Evolutionary conservation across 768 basidiomycete species (phyloP), one percentile per base, ranked within the genome.

Genomic region (Russula sp.): DNA sequence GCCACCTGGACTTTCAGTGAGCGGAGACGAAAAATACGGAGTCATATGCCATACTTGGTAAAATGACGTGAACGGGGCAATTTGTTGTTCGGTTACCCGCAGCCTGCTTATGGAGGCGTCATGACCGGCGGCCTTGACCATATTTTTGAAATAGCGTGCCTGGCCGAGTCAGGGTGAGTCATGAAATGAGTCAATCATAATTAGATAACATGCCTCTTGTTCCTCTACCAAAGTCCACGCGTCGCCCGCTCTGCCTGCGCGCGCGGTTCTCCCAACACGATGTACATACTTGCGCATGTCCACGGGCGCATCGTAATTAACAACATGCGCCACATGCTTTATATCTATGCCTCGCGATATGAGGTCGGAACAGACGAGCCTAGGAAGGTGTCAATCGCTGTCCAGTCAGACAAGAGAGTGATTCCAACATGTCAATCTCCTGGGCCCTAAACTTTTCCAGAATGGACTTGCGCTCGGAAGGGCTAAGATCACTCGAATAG

Each of bases 201-300:
- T n/a, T 27, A 3, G 2, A 32, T 22, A 31, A 31, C 76, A 45
- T 44, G 87, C 90, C 81, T 93, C 91, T 72, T 97, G 95, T 72
- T 94, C 89, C 77, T 98, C 97, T 7, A 98, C 91, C 69, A 98
- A 75, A 2, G 89, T 90, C 96, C 96, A 99, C 2, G 95, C 94
- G 66, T 89, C 84, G 6, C 97, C 97, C 22, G 76, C 75, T 51
- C 89, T 80, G 8, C 97, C 97, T 3, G 97, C 97, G 55, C 97
- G 83, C 3, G 97, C 97, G 6, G 97, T 98, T 49, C 97, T 82
- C 22, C 97, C 97, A 9, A 95, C 96, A 57, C 97, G 88, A 74
- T 99, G 97, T 11, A 99, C 91, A 71, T 99, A 99, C 73, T 98
- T 98, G 55, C 93, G 83, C 84, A 98, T 94, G 73, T 98, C 97